These are phyloP conservation scores for Hymenoscyphus infarciens DNA, from an alignment of 2,329 filamentous ascomycete genomes.

Conservation along the genomic window DNA sequence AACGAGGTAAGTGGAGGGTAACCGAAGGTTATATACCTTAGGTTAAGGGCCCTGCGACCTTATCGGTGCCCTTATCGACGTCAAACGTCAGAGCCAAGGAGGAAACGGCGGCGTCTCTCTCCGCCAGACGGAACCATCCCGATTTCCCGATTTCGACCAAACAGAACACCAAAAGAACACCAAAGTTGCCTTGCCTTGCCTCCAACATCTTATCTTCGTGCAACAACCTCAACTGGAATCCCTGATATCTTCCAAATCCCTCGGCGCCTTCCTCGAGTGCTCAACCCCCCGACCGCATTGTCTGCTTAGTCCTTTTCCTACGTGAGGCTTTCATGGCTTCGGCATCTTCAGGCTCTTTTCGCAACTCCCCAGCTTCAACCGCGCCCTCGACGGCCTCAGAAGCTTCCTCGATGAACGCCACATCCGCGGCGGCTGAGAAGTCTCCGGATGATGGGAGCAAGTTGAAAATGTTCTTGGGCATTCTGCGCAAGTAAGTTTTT, in stretches of 20 bases:
- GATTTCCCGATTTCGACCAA: too few species aligned
- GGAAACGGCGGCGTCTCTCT: background rate
- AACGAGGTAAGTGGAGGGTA: too few species aligned
- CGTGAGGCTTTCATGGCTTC: conserved; percentile 26
- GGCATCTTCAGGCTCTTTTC: conserved; percentile 28
- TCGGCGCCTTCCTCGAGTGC: too few species aligned
- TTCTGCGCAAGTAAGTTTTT: conserved; percentile 73
- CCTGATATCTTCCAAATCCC: background rate
- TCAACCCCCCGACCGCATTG: background rate
- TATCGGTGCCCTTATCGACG: background rate
- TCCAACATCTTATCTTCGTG: conserved; percentile 1
- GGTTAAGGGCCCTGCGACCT: background rate
- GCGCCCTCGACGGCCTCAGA: conserved; percentile 29
- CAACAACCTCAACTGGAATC: background rate
- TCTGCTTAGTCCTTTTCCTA: background rate
- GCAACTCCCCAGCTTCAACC: conserved; percentile 29
- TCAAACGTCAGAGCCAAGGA: background rate
- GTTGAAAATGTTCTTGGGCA: conserved; percentile 81
- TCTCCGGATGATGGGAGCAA: conserved; percentile 77
- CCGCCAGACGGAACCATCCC: background rate
- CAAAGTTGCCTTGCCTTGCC: background rate
- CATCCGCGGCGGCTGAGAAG: conserved; percentile 44
- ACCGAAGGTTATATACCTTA: too few species aligned
- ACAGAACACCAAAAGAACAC: too few species aligned
- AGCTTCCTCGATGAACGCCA: conserved; percentile 18